Percentiles rank a stretch among this genome's conserved stretches.
Evolutionary conservation across 345 rosid species (phyloP).

Genomic region (Corymbia maculata): DNA sequence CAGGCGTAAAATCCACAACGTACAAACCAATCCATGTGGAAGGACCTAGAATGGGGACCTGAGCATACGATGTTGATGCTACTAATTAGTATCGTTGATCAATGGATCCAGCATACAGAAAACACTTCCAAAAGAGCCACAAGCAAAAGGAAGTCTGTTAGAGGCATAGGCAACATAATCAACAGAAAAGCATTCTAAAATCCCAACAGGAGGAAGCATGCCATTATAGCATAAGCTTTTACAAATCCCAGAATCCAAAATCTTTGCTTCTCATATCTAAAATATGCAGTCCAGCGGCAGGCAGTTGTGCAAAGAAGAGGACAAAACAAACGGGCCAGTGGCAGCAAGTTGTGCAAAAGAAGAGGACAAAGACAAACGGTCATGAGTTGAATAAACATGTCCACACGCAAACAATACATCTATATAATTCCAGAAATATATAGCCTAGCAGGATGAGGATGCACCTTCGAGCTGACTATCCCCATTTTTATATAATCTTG

Average conservation of each 20-base stretch:
- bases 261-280: neutral
- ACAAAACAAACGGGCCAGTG: neutral
- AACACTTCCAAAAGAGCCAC: neutral
- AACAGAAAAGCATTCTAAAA: neutral
- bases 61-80: neutral
- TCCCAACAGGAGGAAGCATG: neutral
- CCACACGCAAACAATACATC: neutral
- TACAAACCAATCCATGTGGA: neutral
- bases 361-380: neutral
- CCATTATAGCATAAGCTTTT: neutral
- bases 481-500: slow-evolving; percentile 44
- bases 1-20: neutral
- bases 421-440: neutral
- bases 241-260: neutral
- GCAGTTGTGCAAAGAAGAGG: neutral
- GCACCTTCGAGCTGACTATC: neutral
- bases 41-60: neutral
- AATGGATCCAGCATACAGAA: neutral
- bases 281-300: neutral
- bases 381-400: neutral
- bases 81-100: neutral
- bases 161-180: neutral
- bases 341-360: neutral
- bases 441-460: neutral
- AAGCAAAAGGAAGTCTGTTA: neutral